A percentile compares a stretch with the other conserved stretches of the same genome.
phyloP scores from a whole-genome alignment of 495 filamentous ascomycete species.

The Penicillium maclennaniae region DNA sequence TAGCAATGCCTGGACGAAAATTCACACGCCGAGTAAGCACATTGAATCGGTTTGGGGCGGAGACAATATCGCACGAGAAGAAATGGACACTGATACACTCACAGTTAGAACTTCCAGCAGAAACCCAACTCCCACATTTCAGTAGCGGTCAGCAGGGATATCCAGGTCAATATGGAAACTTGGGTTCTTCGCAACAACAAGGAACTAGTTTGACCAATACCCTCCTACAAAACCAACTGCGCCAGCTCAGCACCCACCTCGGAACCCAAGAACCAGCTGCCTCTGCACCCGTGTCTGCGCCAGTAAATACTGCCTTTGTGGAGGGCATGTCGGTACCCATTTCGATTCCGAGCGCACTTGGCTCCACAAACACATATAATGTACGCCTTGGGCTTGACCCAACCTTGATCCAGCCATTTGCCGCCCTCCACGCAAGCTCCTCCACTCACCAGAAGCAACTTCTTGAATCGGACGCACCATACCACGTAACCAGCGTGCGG shows the following conservation, averaged over 20 bases:
- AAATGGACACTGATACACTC: neutral
- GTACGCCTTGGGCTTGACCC: neutral
- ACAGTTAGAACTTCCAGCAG: slow-evolving; percentile 5
- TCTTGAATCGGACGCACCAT: neutral
- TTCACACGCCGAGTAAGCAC: slow-evolving; percentile 27
- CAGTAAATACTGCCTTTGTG: neutral
- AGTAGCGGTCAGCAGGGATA: neutral
- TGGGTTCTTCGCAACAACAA: neutral
- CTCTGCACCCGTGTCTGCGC: neutral
- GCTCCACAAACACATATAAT: neutral
- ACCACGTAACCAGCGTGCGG: neutral
- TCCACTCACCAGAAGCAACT: neutral
- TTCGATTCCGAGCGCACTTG: neutral
- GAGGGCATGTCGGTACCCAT: neutral
- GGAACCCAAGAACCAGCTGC: neutral
- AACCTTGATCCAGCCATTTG: neutral
- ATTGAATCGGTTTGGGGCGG: neutral
- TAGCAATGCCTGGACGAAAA: slow-evolving; percentile 39
- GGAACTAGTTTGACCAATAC: neutral
- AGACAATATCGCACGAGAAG: neutral
- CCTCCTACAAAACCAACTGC: neutral
- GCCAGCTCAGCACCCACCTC: neutral
- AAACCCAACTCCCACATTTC: neutral
- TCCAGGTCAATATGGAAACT: neutral
- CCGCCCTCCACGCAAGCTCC: neutral